Percentiles rank a stretch among this genome's conserved stretches.
phyloP scores from a whole-genome alignment of 768 basidiomycete genomes.

The Tylopilus plumbeoviolaceoides region DNA sequence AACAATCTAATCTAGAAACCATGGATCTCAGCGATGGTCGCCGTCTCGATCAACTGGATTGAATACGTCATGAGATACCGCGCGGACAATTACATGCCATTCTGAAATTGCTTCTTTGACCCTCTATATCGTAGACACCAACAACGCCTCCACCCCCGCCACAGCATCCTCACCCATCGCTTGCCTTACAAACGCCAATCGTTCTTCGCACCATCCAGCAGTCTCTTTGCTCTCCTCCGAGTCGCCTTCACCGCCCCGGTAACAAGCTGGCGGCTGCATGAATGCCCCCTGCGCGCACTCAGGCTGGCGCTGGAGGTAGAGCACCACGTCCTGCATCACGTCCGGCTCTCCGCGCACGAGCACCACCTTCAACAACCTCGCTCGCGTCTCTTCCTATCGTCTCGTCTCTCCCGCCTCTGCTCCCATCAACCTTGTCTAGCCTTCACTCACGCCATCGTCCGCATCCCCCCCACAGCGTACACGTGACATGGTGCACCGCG shows the following conservation, averaged over 20 bases:
- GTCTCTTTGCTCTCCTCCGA: too few species aligned
- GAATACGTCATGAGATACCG: too few species aligned
- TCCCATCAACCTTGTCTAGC: not conserved
- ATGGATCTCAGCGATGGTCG: too few species aligned
- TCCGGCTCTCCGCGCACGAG: slow-evolving; percentile 45
- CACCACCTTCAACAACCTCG: slow-evolving; percentile 49
- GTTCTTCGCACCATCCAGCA: slow-evolving; percentile 11
- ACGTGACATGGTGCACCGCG: slow-evolving; percentile 76
- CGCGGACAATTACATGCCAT: too few species aligned
- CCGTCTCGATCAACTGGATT: too few species aligned
- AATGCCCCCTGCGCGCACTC: slow-evolving; percentile 29
- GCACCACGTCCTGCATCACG: slow-evolving; percentile 49
- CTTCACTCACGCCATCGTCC: slow-evolving; percentile 14
- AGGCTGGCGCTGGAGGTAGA: slow-evolving; percentile 60
- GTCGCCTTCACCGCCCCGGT: slow-evolving; percentile 28
- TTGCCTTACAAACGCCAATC: slow-evolving; percentile 15
- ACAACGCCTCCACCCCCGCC: slow-evolving; percentile 13
- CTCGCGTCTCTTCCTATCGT: slow-evolving; percentile 22
- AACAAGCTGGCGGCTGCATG: slow-evolving; percentile 50
- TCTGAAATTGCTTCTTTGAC: too few species aligned
- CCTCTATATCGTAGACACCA: not conserved
- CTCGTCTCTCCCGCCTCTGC: slow-evolving; percentile 32
- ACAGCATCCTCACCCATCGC: slow-evolving; percentile 5
- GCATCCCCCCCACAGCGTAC: slow-evolving; percentile 72
- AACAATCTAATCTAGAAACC: too few species aligned